phyloP scores from a whole-genome alignment of 1,284 basidiomycete species.

The Xerocomus subilludens region DNA sequence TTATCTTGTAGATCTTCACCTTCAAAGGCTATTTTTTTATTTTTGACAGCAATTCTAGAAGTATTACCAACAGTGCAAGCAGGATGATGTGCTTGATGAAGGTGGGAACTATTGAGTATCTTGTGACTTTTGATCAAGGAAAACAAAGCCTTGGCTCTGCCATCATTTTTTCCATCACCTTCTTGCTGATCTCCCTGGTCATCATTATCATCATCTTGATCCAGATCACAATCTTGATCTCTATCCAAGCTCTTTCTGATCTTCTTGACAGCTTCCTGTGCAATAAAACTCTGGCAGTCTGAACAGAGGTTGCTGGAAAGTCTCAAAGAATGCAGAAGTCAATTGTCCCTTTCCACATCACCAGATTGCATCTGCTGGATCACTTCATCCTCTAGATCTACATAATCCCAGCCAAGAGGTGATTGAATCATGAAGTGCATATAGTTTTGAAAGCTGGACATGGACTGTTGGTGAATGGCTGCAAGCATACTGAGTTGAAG shows the following conservation, averaged over 20 bases:
- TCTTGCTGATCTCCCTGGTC: neutral
- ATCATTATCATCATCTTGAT: neutral
- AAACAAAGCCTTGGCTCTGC: neutral
- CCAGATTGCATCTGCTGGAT: constrained; percentile 15
- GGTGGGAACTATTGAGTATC: constrained; percentile 6
- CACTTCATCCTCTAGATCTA: constrained; percentile 4
- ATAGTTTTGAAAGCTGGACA: constrained; percentile 15
- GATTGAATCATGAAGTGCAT: neutral
- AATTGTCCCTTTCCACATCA: neutral
- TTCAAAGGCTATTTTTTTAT: neutral
- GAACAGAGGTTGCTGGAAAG: constrained; percentile 7
- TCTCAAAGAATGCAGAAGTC: neutral
- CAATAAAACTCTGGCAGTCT: neutral
- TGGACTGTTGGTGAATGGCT: neutral
- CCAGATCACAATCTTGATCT: neutral
- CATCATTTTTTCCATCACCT: too few relatives aligned
- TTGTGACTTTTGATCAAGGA: constrained; percentile 13
- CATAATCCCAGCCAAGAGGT: constrained; percentile 4
- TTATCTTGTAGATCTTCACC: neutral
- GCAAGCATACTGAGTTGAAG: constrained; percentile 16
- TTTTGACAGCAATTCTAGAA: too few relatives aligned
- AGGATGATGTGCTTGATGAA: neutral
- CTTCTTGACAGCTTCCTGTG: neutral
- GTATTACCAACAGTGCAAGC: neutral
- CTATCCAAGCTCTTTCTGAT: neutral